Evolutionary conservation across 192 early-diverging fungal species (phyloP).

Genomic region (Chytriomyces sp.): DNA sequence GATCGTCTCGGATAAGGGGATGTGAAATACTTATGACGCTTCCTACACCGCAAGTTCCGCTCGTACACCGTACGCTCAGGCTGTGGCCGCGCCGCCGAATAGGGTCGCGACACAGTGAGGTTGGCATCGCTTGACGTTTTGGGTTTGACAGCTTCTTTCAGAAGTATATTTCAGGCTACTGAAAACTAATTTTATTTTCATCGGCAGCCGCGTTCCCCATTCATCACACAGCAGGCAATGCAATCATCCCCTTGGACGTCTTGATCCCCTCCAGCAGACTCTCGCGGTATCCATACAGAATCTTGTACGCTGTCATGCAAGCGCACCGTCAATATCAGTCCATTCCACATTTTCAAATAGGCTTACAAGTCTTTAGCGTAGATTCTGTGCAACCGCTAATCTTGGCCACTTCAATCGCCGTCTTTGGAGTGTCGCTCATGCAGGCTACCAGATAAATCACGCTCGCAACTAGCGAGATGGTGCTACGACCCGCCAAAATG

Average conservation of each 20-base stretch:
- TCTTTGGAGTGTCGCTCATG: conserved; percentile 65
- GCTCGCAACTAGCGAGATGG: conserved; percentile 89
- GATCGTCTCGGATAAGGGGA: no score
- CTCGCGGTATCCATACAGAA: conserved; percentile 45
- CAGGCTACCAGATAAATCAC: conserved; percentile 86
- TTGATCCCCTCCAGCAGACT: conserved; percentile 51
- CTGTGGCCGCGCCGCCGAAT: no score
- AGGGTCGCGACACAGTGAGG: no score
- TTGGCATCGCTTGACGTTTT: no score
- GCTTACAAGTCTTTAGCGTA: conserved; percentile 76
- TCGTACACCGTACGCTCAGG: no score
- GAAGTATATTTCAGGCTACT: no score
- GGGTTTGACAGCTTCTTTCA: no score
- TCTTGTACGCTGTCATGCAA: conserved; percentile 43
- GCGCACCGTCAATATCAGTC: background rate
- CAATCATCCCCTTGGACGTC: conserved; percentile 23
- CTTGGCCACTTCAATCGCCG: conserved; percentile 76
- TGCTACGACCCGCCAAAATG: conserved; percentile 85
- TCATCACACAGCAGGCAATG: conserved; percentile 18
- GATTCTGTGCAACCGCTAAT: conserved; percentile 91
- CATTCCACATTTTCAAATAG: background rate
- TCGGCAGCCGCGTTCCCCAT: no score
- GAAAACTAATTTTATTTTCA: no score
- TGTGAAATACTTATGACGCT: no score
- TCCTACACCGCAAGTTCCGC: no score